Base-by-base conservation (phyloP, 192 early-diverging fungal species). In the Coemansia sp. region DNA sequence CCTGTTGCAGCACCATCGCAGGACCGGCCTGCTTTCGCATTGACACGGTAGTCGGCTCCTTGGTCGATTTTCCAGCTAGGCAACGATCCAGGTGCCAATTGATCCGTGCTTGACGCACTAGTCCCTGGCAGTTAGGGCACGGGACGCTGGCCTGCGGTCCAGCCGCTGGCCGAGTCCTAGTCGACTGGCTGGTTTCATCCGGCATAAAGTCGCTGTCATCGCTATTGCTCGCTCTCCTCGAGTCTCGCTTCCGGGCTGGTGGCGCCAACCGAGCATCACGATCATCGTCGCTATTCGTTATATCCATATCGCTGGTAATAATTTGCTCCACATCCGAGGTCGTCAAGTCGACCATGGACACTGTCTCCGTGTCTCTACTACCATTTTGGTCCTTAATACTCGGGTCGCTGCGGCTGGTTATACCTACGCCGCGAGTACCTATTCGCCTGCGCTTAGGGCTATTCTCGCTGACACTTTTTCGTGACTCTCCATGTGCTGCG, bases 41-140 rank as follows among this genome's bases (percentile, higher is more conserved):
- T 65, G 29, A 15, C 6, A 52, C 44, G 3, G 50, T 20, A 16
- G 41, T 46, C 2, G 66, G 53, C 12, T 72, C 62, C 15, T 34
- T 40, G 15, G 65, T 50, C n/a, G 70, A 24, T 57, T 46, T 49
- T 9, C 74, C 71, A 11, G 72, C 57, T 16, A 86, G 65, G 22
- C 84, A 86, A 47, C 64, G 76, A 52, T 86, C 80, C 38, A 86
- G 57, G 41, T 86, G 84, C 61, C 68, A 62, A 68, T 86, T 86
- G 50, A 86, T 86, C 16, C 34, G 68, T n/a, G 65, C 31, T 62
- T 68, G 64, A 2, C 65, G 66, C 31, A 86, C 72, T 10, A 58
- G 18, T 13, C 61, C 50, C 43, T 76, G 53, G 68, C 84, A 86
- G 64, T 69, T 86, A 24, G 84, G 84, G 27, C 84, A 86, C 6